Base-by-base conservation (phyloP, 2,329 filamentous ascomycete genomes). In the Metarhizium anisopliae region DNA sequence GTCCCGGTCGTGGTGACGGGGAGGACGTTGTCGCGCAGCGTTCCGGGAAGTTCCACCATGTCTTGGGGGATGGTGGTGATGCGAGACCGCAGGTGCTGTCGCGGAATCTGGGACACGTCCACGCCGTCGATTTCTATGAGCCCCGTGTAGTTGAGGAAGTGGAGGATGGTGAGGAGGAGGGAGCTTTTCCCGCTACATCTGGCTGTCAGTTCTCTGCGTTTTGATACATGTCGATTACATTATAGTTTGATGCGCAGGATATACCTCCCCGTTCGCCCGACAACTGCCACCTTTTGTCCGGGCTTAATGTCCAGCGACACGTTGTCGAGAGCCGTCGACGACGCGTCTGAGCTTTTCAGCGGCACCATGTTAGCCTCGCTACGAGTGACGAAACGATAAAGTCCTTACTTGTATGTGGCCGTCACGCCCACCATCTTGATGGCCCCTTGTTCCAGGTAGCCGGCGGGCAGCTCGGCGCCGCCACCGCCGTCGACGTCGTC, bases 41-140 rank as follows among this genome's bases (percentile, higher is more conserved):
- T 59, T 4, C 61, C 60, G 6, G 56, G 56, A 2, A 63, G 56
- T 18, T 57, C 54, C 3, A 63, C 52, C 1, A 63, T 58, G 14
- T 70, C 69, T 45, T 71, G 70, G 0, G 68, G 55, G 0, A 70
- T 57, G 0, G 63, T 62, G 4, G 68, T 61, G 18, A 72, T 67
- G 16, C 61, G 64, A 1, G 63, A 63, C 2, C 68, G 62, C 10
- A 70, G 40, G 1, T 61, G 0, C 14, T 62, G 56, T 11, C 61
- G 62, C 0, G 61, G 47, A 0, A 71, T 55, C 0, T n/a, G 54
- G 2, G 54, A 58, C 11, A 69, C 61, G n/a, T 70, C 63, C 1
- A 68, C 32, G 14, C 62, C 63, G 30, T 71, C 67, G 0, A 72
- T 54, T 4, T 13, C 45, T 58, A 59, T 55, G 3, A 14, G 47